Evolutionary conservation across 306 rosid genomes (phyloP).

Genomic region (Quercus mongolica): DNA sequence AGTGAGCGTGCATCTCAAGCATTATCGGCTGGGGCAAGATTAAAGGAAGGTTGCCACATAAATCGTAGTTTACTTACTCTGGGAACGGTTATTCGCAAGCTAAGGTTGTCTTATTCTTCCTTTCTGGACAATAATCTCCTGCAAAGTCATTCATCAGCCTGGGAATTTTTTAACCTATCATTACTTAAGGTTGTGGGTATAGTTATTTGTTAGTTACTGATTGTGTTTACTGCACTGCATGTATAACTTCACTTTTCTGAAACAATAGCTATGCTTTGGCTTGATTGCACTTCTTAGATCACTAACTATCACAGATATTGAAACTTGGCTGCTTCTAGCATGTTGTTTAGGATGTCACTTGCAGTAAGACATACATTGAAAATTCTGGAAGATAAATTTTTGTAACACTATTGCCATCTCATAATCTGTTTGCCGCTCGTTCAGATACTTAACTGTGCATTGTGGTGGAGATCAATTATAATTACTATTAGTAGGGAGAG

Average conservation of each 20-base stretch:
- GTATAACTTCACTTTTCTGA: background rate
- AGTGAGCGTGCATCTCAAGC: constrained; percentile 99
- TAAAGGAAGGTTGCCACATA: constrained; percentile 98
- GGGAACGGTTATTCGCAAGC: constrained; percentile 90
- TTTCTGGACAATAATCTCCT: constrained; percentile 15
- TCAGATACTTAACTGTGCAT: background rate
- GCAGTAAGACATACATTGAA: background rate
- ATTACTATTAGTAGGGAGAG: background rate
- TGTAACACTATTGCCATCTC: background rate
- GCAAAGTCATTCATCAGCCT: background rate
- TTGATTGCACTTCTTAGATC: background rate
- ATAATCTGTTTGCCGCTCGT: background rate
- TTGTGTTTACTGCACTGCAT: background rate
- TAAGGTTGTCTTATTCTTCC: constrained; percentile 65
- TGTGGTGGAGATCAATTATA: background rate
- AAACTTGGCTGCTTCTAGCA: background rate
- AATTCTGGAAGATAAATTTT: background rate
- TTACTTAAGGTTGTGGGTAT: background rate
- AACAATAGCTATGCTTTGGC: background rate
- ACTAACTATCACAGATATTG: background rate
- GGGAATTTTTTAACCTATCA: background rate
- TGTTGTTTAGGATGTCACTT: background rate
- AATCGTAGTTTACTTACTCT: constrained; percentile 97
- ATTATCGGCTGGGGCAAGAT: constrained; percentile 83
- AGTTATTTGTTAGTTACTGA: background rate